phyloP scores from a whole-genome alignment of 1,284 basidiomycete species.

The Mycena sp. region DNA sequence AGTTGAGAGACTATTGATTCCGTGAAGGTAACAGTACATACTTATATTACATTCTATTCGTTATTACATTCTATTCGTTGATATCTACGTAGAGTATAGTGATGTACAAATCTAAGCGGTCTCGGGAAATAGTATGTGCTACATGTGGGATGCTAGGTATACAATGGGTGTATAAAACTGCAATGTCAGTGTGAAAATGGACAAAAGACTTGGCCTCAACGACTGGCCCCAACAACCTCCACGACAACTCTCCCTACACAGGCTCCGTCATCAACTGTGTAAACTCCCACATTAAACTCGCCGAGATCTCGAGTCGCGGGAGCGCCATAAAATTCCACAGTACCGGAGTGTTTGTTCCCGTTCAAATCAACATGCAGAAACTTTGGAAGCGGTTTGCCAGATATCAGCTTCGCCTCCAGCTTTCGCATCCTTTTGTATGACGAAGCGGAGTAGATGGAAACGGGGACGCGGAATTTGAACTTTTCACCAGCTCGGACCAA shows the following conservation, averaged over 20 bases:
- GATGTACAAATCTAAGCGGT: slow-evolving; percentile 23
- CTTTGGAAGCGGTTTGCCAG: slow-evolving; percentile 63
- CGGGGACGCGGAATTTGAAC: slow-evolving; percentile 67
- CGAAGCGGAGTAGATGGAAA: slow-evolving; percentile 39
- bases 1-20: background rate
- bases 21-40: no score
- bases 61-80: background rate
- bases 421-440: slow-evolving; percentile 36
- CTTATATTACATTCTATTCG: no score
- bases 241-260: slow-evolving; percentile 67
- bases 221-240: slow-evolving; percentile 62
- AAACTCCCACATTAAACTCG: slow-evolving; percentile 66
- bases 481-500: slow-evolving; percentile 66
- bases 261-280: slow-evolving; percentile 53
- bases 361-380: slow-evolving; percentile 66
- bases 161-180: slow-evolving; percentile 21
- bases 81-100: slow-evolving; percentile 24
- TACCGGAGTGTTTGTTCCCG: slow-evolving; percentile 52
- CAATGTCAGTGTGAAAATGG: background rate
- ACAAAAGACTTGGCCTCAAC: slow-evolving; percentile 34
- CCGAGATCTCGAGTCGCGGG: slow-evolving; percentile 63
- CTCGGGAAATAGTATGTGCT: slow-evolving; percentile 29
- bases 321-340: slow-evolving; percentile 66
- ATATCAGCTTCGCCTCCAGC: slow-evolving; percentile 59
- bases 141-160: slow-evolving; percentile 27